A percentile compares a stretch with the other conserved stretches of the same genome.
These are phyloP conservation scores for Ilex asprella DNA, from an alignment of 257 asterid species.

Conservation along the genomic window DNA sequence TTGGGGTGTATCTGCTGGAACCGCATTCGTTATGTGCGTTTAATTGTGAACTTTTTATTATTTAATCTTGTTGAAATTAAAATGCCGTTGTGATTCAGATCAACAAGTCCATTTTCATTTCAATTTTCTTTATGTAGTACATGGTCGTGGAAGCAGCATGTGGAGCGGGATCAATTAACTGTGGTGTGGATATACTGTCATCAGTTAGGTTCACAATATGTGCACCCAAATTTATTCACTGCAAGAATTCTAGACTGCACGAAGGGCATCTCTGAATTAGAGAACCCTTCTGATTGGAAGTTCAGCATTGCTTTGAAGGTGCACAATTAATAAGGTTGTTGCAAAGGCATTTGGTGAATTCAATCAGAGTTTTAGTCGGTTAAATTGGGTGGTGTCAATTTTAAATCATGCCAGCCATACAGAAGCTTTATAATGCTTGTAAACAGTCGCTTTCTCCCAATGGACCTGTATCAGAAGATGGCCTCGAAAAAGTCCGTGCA, in stretches of 20 bases:
- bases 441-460: conserved; percentile 74
- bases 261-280: conserved; percentile 22
- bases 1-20: neutral
- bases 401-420: conserved; percentile 92
- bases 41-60: neutral
- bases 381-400: conserved; percentile 20
- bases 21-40: neutral
- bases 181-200: neutral
- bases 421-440: conserved; percentile 96
- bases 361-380: conserved; percentile 1
- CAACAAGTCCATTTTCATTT: neutral
- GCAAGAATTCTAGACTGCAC: neutral
- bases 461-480: conserved; percentile 95
- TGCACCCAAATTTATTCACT: neutral
- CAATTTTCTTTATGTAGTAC: neutral
- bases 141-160: neutral
- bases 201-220: neutral
- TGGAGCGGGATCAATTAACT: neutral
- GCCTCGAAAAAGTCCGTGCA: conserved; percentile 74
- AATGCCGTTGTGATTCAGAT: neutral
- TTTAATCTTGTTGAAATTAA: neutral
- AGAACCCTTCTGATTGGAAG: conserved; percentile 30
- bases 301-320: neutral
- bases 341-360: conserved; percentile 14
- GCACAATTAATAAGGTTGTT: conserved; percentile 12